Conservation (phyloP, 495 filamentous ascomycete genomes). For the Aspergillus biplanus region DNA sequence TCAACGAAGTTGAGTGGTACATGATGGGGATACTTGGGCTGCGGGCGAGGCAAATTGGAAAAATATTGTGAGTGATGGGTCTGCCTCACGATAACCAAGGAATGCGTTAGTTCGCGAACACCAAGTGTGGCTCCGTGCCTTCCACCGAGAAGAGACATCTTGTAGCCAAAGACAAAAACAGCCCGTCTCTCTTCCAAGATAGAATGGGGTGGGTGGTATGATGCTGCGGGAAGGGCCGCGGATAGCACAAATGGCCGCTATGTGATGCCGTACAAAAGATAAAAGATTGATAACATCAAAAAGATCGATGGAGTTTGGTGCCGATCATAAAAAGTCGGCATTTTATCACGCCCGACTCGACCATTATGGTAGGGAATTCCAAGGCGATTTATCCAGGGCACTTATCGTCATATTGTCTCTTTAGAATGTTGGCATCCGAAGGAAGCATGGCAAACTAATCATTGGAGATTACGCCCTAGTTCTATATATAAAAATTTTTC, state of each 20-base stretch:
- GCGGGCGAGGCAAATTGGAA: constrained; percentile 79
- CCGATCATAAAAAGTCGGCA: background rate
- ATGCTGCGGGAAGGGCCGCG: constrained; percentile 29
- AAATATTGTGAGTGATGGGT: constrained; percentile 50
- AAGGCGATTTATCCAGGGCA: background rate
- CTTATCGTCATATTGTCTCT: background rate
- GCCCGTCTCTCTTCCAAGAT: constrained; percentile 3
- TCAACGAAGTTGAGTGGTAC: constrained; percentile 82
- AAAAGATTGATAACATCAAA: constrained; percentile 20
- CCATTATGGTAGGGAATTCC: background rate
- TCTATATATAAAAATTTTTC: background rate
- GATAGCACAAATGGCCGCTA: constrained; percentile 25
- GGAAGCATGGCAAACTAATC: constrained; percentile 1
- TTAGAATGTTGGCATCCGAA: background rate
- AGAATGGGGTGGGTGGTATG: constrained; percentile 29
- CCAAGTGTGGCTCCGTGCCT: constrained; percentile 27
- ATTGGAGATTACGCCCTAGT: background rate
- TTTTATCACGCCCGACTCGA: background rate
- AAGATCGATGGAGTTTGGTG: background rate
- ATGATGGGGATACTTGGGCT: constrained; percentile 79
- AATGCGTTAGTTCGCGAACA: constrained; percentile 25
- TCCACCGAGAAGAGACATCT: constrained; percentile 37
- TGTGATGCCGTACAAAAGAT: constrained; percentile 30
- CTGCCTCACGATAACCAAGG: constrained; percentile 11
- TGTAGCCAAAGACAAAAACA: constrained; percentile 23